phyloP scores from a whole-genome alignment of 352 stramenopile species.

The Phytopythium cucurbitacearum region DNA sequence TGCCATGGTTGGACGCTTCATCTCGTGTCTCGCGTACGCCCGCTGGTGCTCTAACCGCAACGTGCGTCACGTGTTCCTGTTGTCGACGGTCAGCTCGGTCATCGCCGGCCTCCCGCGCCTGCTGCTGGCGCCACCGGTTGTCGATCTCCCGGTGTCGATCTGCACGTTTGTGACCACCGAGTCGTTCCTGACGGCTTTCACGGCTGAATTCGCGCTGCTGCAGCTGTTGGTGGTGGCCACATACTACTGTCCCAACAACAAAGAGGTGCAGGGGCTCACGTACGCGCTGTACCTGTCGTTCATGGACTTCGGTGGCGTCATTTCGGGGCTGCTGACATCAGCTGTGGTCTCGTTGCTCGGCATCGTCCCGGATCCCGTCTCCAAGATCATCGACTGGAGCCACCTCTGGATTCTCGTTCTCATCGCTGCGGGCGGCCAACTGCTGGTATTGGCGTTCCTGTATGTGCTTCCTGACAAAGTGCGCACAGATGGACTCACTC shows the following conservation, averaged over 20 bases:
- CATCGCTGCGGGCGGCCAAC: constrained; percentile 45
- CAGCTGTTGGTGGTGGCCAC: constrained; percentile 82
- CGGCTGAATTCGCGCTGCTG: constrained; percentile 73
- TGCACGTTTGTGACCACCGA: constrained; percentile 65
- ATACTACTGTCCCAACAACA: constrained; percentile 60
- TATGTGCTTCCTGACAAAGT: constrained; percentile 68
- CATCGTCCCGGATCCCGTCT: constrained; percentile 49
- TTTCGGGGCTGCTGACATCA: constrained; percentile 61
- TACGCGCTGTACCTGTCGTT: constrained; percentile 82
- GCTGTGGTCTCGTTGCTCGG: constrained; percentile 47
- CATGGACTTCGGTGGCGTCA: constrained; percentile 81
- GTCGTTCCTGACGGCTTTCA: constrained; percentile 76
- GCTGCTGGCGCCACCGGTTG: constrained; percentile 53
- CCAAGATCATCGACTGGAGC: constrained; percentile 55
- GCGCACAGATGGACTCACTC: constrained; percentile 13
- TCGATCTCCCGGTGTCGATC: constrained; percentile 48
- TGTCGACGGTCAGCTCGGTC: constrained; percentile 65
- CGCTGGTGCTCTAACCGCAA: constrained; percentile 56
- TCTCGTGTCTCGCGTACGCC: constrained; percentile 74
- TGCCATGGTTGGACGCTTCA: constrained; percentile 62
- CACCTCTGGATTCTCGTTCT: constrained; percentile 61
- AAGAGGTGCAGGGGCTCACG: constrained; percentile 60
- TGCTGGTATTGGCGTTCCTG: constrained; percentile 69
- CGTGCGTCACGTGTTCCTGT: constrained; percentile 71
- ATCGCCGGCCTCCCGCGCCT: constrained; percentile 58